Evolutionary conservation across 2,329 filamentous ascomycete genomes (phyloP).

Genomic region (Grosmannia huntii): DNA sequence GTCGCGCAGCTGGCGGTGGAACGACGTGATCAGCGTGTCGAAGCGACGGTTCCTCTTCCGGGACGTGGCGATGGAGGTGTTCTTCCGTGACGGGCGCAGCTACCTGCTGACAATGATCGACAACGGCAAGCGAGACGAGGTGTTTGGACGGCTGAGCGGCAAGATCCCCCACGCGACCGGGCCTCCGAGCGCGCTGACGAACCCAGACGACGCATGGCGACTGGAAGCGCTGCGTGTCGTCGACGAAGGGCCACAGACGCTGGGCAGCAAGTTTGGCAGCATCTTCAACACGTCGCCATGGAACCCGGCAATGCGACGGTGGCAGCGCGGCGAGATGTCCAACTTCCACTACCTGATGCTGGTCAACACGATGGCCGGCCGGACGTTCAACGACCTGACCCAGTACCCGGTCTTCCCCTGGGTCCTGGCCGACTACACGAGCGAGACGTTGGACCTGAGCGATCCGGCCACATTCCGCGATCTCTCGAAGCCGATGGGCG

Average conservation of each 20-base stretch:
- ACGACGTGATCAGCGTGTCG: constrained; percentile 86
- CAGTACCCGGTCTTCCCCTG: constrained; percentile 98
- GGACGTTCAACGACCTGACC: constrained; percentile 95
- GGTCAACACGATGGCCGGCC: constrained; percentile 90
- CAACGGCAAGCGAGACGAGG: constrained; percentile 59
- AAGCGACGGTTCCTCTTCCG: constrained; percentile 92
- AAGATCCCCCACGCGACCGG: constrained; percentile 73
- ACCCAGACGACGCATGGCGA: constrained; percentile 83
- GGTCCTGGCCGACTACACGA: constrained; percentile 92
- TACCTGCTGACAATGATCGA: constrained; percentile 83
- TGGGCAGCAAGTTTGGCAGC: constrained; percentile 82
- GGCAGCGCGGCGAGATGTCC: constrained; percentile 89
- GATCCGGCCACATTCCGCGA: constrained; percentile 81
- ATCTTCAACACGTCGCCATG: constrained; percentile 72
- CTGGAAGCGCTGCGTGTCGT: constrained; percentile 67
- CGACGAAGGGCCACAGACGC: constrained; percentile 45
- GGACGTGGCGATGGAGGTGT: constrained; percentile 92
- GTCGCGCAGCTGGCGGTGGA: constrained; percentile 85
- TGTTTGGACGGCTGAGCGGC: constrained; percentile 61
- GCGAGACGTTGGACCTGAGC: constrained; percentile 76
- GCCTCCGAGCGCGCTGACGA: constrained; percentile 52
- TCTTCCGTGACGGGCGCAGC: constrained; percentile 93
- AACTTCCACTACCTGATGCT: constrained; percentile 99
- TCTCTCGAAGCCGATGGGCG: constrained; percentile 91
- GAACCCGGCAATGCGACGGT: constrained; percentile 76